Evolutionary conservation across 1,284 basidiomycete genomes (phyloP).

Genomic region (Fomitopsis pinicola): DNA sequence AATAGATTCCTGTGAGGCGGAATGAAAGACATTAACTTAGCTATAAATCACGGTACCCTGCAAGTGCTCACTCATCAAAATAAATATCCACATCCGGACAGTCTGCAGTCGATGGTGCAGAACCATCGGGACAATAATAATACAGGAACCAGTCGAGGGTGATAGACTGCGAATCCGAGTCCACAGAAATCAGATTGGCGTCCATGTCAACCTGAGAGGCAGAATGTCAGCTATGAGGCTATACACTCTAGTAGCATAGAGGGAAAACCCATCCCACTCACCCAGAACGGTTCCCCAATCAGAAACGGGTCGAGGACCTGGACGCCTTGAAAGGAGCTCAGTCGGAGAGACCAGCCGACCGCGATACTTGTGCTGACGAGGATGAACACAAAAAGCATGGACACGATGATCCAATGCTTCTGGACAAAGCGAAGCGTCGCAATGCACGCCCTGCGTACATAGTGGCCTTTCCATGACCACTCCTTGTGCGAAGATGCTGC

Average conservation of each 20-base stretch:
- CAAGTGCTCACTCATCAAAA: conserved; percentile 16
- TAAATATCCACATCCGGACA: conserved; percentile 18
- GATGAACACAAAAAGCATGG: neutral
- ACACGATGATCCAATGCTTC: conserved; percentile 2
- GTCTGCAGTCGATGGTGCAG: neutral
- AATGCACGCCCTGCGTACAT: neutral
- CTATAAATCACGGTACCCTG: neutral
- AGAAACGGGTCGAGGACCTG: conserved; percentile 1
- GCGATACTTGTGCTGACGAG: neutral
- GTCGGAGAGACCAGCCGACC: conserved; percentile 1
- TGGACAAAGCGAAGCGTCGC: neutral
- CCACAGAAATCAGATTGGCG: conserved; percentile 16
- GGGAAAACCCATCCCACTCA: neutral
- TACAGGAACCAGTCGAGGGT: conserved; percentile 16
- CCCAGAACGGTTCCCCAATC: neutral
- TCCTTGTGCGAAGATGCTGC: neutral
- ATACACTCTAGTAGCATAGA: neutral
- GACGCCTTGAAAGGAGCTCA: neutral
- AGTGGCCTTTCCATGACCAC: neutral
- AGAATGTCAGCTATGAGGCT: neutral
- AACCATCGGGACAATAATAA: conserved; percentile 7
- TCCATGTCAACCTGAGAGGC: conserved; percentile 8
- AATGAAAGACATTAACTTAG: neutral
- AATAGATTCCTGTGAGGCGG: conserved; percentile 10
- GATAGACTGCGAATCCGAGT: conserved; percentile 14